Conservation (phyloP, 352 stramenopile genomes). For the Saprolegnia parasitica region DNA sequence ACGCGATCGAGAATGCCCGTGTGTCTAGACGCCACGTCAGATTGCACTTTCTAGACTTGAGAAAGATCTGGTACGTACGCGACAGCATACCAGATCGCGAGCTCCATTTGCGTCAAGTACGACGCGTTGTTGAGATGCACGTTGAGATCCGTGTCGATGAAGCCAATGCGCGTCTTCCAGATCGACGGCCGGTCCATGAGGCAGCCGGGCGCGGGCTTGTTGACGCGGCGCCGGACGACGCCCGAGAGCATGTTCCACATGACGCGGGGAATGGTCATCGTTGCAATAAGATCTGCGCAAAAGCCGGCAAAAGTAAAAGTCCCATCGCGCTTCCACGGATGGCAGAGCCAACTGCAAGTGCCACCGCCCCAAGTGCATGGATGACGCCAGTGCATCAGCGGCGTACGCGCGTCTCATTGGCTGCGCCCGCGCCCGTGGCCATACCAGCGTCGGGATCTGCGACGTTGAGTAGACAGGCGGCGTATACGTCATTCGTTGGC, state of each 20-base stretch:
- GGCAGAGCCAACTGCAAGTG: constrained; percentile 2
- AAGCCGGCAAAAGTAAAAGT: constrained; percentile 8
- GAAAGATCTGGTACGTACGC: constrained; percentile 36
- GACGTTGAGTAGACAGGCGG: constrained; percentile 7
- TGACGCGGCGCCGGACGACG: constrained; percentile 45
- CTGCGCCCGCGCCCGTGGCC: neutral
- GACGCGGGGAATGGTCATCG: constrained; percentile 55
- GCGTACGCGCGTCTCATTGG: neutral
- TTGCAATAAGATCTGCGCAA: neutral
- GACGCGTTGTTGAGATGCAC: constrained; percentile 54
- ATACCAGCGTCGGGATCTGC: neutral
- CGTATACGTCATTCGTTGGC: neutral
- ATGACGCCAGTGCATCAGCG: constrained; percentile 8
- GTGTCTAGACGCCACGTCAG: neutral
- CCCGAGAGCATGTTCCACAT: constrained; percentile 65
- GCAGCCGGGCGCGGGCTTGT: constrained; percentile 38
- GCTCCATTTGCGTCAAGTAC: constrained; percentile 70
- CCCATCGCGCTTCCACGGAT: neutral
- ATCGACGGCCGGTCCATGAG: constrained; percentile 54
- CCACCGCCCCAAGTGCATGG: neutral
- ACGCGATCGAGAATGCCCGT: constrained; percentile 9
- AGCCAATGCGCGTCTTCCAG: constrained; percentile 50
- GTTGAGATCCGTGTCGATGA: constrained; percentile 54
- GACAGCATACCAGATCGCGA: constrained; percentile 65
- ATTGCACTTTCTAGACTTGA: neutral